A percentile compares a stretch with the other conserved stretches of the same genome.
Conservation (phyloP, 1,284 basidiomycete species). For the Athelia psychrophila region DNA sequence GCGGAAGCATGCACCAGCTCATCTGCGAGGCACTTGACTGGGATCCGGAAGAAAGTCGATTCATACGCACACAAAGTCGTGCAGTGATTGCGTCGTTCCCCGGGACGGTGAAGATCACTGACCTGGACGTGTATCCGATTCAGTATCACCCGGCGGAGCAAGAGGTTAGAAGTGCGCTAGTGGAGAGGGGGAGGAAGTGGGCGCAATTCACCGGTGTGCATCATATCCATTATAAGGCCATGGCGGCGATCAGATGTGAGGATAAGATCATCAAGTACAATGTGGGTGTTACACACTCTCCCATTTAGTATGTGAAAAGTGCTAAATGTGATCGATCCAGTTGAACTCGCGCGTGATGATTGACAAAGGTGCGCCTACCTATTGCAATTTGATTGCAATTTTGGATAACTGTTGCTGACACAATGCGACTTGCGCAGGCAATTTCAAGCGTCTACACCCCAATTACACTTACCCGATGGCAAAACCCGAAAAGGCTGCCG, state of each 20-base stretch:
- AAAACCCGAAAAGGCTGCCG: conserved; percentile 6
- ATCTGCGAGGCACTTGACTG: conserved; percentile 44
- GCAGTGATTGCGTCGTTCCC: conserved; percentile 39
- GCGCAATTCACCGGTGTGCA: conserved; percentile 44
- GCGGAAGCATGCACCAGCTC: conserved; percentile 35
- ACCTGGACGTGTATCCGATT: conserved; percentile 49
- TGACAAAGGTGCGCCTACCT: conserved; percentile 39
- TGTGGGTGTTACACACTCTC: conserved; percentile 28
- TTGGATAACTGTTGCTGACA: not conserved
- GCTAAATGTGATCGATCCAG: conserved; percentile 7
- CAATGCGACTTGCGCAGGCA: conserved; percentile 23
- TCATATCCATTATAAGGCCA: conserved; percentile 52
- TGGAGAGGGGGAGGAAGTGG: conserved; percentile 54
- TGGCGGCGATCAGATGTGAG: conserved; percentile 35
- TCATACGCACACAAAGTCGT: conserved; percentile 39
- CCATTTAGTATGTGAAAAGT: not conserved
- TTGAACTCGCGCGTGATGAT: conserved; percentile 47
- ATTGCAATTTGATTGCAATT: too few species aligned
- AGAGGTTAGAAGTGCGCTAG: conserved; percentile 32
- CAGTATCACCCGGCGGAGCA: conserved; percentile 40
- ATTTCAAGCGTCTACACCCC: conserved; percentile 47
- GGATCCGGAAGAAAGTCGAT: conserved; percentile 25
- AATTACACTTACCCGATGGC: conserved; percentile 41
- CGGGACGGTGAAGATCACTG: conserved; percentile 46
- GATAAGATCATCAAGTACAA: conserved; percentile 40